A percentile compares a stretch with the other conserved stretches of the same genome.
phyloP scores from a whole-genome alignment of 495 filamentous ascomycete species.

The Daldinia caldariorum region DNA sequence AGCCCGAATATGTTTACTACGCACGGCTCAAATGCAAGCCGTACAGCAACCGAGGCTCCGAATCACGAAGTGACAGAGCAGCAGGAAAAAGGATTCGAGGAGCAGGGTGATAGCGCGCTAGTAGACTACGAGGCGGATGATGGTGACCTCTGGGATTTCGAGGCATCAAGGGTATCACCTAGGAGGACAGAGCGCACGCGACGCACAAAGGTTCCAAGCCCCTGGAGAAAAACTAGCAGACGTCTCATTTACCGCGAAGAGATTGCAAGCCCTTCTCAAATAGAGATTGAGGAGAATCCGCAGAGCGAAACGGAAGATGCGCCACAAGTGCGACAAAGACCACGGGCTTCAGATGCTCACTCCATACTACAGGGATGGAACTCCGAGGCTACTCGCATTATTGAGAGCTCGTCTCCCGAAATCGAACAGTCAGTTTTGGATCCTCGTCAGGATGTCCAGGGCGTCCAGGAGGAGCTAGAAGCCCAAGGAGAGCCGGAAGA shows the following conservation, averaged over 20 bases:
- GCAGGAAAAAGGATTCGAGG: slow-evolving; percentile 18
- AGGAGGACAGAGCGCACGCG: slow-evolving; percentile 41
- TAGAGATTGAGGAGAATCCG: slow-evolving; percentile 49
- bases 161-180: slow-evolving; percentile 54
- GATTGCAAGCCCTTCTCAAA: slow-evolving; percentile 48
- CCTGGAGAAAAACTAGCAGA: slow-evolving; percentile 53
- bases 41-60: slow-evolving; percentile 8
- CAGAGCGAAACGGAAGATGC: slow-evolving; percentile 43
- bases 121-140: slow-evolving; percentile 48
- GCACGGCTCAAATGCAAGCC: slow-evolving; percentile 6
- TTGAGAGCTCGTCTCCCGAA: slow-evolving; percentile 12
- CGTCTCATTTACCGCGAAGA: slow-evolving; percentile 48
- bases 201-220: slow-evolving; percentile 54
- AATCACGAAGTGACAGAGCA: slow-evolving; percentile 27
- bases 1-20: slow-evolving; percentile 21
- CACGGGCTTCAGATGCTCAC: slow-evolving; percentile 26
- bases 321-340: slow-evolving; percentile 13
- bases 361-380: slow-evolving; percentile 14
- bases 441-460: background rate
- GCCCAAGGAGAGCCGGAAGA: background rate
- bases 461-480: no score
- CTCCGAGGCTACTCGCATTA: slow-evolving; percentile 7
- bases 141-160: slow-evolving; percentile 59
- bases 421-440: slow-evolving; percentile 6
- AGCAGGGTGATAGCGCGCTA: slow-evolving; percentile 14